Conservation (phyloP, 345 rosid species). For the Eucalyptus curtisii region DNA sequence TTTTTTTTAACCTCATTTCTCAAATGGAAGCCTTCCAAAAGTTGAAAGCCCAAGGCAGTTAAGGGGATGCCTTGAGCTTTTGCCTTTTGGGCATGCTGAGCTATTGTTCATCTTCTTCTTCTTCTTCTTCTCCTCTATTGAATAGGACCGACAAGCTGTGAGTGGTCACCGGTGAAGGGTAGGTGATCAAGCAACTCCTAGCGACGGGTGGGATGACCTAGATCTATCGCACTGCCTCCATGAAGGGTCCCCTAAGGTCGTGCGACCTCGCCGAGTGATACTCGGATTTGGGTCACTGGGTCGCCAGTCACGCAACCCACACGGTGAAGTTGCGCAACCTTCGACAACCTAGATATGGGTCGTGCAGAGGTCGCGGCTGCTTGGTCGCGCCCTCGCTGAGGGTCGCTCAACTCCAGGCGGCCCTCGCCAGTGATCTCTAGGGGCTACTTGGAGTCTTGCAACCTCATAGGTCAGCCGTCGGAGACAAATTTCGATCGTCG, state of each 20-base stretch:
- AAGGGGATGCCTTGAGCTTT: too few relatives aligned
- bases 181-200: rapidly evolving
- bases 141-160: rapidly evolving
- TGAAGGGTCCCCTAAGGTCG: rapidly evolving
- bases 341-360: too few relatives aligned
- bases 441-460: rapidly evolving
- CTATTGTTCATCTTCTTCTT: too few relatives aligned
- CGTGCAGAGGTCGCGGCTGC: rapidly evolving
- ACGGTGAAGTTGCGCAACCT: rapidly evolving
- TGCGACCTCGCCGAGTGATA: rapidly evolving
- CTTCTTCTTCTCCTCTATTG: too few relatives aligned
- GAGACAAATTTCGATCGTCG: rapidly evolving
- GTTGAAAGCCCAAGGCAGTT: too few relatives aligned
- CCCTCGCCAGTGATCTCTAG: rapidly evolving
- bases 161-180: rapidly evolving
- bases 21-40: too few relatives aligned
- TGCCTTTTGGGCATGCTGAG: too few relatives aligned
- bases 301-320: rapidly evolving
- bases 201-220: rapidly evolving
- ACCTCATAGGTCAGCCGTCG: rapidly evolving
- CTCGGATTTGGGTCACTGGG: rapidly evolving
- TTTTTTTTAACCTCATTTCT: too few relatives aligned
- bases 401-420: rapidly evolving
- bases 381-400: rapidly evolving
- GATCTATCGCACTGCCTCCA: rapidly evolving